Percentiles rank a stretch among this genome's conserved stretches.
Evolutionary conservation across 2,329 filamentous ascomycete species (phyloP).

Genomic region (Paecilomyces formosus): DNA sequence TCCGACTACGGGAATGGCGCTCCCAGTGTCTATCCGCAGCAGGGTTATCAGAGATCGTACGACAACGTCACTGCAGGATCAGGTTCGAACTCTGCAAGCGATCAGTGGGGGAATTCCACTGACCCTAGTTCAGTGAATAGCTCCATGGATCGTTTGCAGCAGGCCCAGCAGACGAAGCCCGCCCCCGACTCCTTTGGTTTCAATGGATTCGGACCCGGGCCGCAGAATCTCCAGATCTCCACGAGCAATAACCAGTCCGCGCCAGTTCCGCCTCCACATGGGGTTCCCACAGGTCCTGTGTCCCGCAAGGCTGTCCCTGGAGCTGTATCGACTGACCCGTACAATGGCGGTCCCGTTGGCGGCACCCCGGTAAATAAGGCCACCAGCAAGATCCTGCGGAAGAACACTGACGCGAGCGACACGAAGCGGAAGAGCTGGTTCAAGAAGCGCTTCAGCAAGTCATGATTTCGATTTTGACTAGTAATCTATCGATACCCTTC

Average conservation of each 20-base stretch:
- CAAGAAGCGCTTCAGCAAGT: conserved; percentile 63
- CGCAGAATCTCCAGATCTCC: conserved; percentile 15
- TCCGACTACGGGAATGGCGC: conserved; percentile 15
- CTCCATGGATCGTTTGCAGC: conserved; percentile 68
- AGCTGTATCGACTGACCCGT: conserved; percentile 10
- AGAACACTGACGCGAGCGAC: conserved; percentile 35
- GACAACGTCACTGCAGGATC: conserved; percentile 73
- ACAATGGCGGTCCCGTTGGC: conserved; percentile 18
- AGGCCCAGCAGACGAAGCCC: conserved; percentile 32
- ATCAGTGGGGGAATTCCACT: conserved; percentile 72
- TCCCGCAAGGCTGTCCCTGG: neutral
- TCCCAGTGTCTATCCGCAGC: conserved; percentile 32
- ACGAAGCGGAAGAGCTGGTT: conserved; percentile 85
- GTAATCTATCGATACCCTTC: neutral
- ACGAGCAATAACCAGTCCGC: conserved; percentile 14
- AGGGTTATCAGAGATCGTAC: conserved; percentile 67
- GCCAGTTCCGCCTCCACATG: conserved; percentile 12
- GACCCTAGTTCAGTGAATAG: conserved; percentile 93
- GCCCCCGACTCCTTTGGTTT: conserved; percentile 59
- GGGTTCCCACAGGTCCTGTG: conserved; percentile 3
- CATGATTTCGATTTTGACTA: neutral
- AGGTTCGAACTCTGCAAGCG: conserved; percentile 61
- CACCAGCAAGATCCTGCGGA: conserved; percentile 9
- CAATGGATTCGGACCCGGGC: conserved; percentile 39
- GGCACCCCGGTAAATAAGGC: conserved; percentile 2